Evolutionary conservation across 1,139 yeast species (phyloP).

Genomic region (Sugiyamaella novakii): DNA sequence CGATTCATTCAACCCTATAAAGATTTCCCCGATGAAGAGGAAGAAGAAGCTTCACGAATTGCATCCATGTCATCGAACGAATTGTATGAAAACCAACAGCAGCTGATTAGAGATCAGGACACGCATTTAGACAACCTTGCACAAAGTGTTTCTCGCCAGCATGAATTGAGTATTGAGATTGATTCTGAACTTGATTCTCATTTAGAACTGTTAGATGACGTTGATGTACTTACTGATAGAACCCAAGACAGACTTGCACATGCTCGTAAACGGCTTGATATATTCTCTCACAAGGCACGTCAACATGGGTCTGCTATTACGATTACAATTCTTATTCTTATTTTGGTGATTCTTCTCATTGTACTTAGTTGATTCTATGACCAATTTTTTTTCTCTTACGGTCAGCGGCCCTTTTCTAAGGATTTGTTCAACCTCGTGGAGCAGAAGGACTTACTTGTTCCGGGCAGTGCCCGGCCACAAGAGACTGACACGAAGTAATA

Average conservation of each 20-base stretch:
- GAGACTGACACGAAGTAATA: slow-evolving; percentile 1
- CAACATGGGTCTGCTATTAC: slow-evolving; percentile 76
- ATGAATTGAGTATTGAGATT: slow-evolving; percentile 63
- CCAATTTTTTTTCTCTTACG: too few species aligned
- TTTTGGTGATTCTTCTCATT: slow-evolving; percentile 58
- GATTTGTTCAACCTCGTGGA: too few species aligned
- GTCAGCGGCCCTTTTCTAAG: too few species aligned
- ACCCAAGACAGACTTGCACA: slow-evolving; percentile 54
- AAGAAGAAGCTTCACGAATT: slow-evolving; percentile 28
- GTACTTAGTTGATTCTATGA: slow-evolving; percentile 52
- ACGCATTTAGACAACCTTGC: slow-evolving; percentile 59
- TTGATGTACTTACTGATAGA: slow-evolving; percentile 65
- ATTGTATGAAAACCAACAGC: slow-evolving; percentile 69
- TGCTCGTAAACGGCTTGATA: slow-evolving; percentile 58
- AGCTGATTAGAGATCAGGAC: slow-evolving; percentile 63
- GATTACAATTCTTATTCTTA: slow-evolving; percentile 61
- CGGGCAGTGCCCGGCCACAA: slow-evolving; percentile 6
- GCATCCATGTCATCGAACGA: slow-evolving; percentile 33
- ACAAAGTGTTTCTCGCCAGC: slow-evolving; percentile 63
- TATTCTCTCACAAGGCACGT: slow-evolving; percentile 57
- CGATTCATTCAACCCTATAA: slow-evolving; percentile 48
- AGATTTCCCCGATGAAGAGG: slow-evolving; percentile 45
- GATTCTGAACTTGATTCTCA: slow-evolving; percentile 71
- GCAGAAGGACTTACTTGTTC: too few species aligned
- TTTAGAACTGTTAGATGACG: slow-evolving; percentile 65